These are phyloP conservation scores for Phoma herbarum DNA, from an alignment of 2,329 filamentous ascomycete species.

Conservation along the genomic window DNA sequence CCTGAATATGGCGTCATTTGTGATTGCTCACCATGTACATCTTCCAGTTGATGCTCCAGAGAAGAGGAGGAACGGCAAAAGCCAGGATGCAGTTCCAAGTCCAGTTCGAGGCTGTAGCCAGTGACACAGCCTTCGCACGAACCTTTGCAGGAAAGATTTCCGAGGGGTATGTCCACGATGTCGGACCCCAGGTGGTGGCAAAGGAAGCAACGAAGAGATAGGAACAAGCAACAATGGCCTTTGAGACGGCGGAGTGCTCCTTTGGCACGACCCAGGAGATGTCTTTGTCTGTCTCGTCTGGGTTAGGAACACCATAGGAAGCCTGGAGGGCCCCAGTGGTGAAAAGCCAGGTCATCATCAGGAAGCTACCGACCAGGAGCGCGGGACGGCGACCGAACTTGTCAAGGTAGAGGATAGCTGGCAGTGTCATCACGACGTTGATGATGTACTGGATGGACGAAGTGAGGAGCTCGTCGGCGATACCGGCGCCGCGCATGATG, in stretches of 20 bases:
- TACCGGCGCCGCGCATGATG: constrained; percentile 67
- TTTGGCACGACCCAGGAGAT: constrained; percentile 67
- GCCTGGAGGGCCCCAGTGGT: constrained; percentile 68
- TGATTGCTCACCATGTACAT: constrained; percentile 48
- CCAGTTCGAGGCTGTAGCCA: constrained; percentile 53
- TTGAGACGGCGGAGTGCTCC: constrained; percentile 62
- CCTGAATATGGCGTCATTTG: not conserved
- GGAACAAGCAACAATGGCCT: constrained; percentile 60
- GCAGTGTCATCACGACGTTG: constrained; percentile 67
- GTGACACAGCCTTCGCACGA: constrained; percentile 53
- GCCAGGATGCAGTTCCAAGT: constrained; percentile 53
- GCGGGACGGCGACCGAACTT: constrained; percentile 66
- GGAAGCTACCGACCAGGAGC: constrained; percentile 64
- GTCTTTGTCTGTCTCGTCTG: constrained; percentile 46
- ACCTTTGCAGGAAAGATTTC: constrained; percentile 54
- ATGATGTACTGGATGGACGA: constrained; percentile 71
- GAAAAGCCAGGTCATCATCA: constrained; percentile 69
- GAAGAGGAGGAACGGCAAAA: constrained; percentile 53
- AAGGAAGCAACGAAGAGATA: constrained; percentile 57
- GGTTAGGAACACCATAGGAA: constrained; percentile 59
- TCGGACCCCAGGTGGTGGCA: constrained; percentile 53
- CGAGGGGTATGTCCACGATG: constrained; percentile 49
- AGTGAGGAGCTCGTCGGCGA: constrained; percentile 66
- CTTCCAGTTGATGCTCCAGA: constrained; percentile 54
- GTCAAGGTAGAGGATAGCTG: constrained; percentile 69